Base-by-base conservation (phyloP, 495 filamentous ascomycete species). In the Daldinia grandis region DNA sequence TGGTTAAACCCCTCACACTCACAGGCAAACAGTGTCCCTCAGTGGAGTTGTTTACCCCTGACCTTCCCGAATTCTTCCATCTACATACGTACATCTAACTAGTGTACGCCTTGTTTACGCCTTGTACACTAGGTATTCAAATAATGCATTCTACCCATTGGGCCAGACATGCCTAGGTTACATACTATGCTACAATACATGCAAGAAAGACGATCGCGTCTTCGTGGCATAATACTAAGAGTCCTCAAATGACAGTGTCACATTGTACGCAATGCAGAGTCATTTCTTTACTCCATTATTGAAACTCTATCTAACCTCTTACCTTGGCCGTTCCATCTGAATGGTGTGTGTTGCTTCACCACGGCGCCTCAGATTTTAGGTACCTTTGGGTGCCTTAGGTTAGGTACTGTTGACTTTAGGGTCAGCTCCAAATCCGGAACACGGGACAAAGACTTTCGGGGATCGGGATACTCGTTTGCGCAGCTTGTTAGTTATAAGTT, bases 141-240 rank as follows among this genome's bases (percentile, higher is more conserved):
- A 58, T 49, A 37, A 35, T 47, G 24, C 25, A 33, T 47, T 49
- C 17, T 10, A 9, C 57, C 19, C 27, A 63, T 71, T 71, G 68
- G 63, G 19, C 25, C 21, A 59, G 42, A 37, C 53, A n/a, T n/a
- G n/a, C n/a, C n/a, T n/a, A n/a, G n/a, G n/a, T n/a, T n/a, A n/a
- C n/a, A 4, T 24, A 47, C 4, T 47, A 47, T 19, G 17, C 2
- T 15, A 3, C n/a, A n/a, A n/a, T n/a, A n/a, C 56, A 47, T 73
- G 61, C 56, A 69, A 51, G 56, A 54, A 58, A 62, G 61, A 37
- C 28, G 66, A 73, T 73, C 66, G 28, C 8, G 30, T 35, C 15
- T 21, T 69, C 66, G 70, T 73, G 70, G 65, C 70, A 73, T 61
- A 69, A 51, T 69, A 4, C 7, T 42, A 19, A 47, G 56, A 55